Evolutionary conservation across 2,329 filamentous ascomycete species (phyloP).

Genomic region (Colletotrichum salicis): DNA sequence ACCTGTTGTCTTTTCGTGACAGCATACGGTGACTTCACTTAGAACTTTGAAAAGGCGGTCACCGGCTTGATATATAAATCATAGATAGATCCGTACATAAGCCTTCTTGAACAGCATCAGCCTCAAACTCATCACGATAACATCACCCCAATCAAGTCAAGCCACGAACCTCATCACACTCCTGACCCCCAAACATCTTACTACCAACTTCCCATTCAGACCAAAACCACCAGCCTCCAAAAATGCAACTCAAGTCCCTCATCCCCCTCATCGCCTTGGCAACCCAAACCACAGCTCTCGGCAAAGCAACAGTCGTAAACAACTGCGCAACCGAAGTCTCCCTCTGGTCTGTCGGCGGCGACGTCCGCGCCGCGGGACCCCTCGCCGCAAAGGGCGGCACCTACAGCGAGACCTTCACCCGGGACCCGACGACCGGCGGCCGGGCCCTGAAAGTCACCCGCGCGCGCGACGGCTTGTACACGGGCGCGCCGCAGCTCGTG

Average conservation of each 20-base stretch:
- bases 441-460: constrained; percentile 51
- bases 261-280: constrained; percentile 39
- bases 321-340: constrained; percentile 48
- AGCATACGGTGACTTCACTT: background rate
- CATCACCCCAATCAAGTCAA: background rate
- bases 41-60: background rate
- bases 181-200: too few species aligned
- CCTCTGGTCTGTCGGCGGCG: constrained; percentile 51
- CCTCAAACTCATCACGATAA: background rate
- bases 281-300: constrained; percentile 42
- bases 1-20: background rate
- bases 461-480: constrained; percentile 49
- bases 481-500: constrained; percentile 51
- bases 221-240: background rate
- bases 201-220: background rate
- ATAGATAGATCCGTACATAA: background rate
- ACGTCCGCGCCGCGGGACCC: constrained; percentile 40
- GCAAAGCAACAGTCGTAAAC: constrained; percentile 50
- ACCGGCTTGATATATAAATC: background rate
- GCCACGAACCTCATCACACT: too few species aligned
- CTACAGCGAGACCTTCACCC: constrained; percentile 47
- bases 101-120: background rate
- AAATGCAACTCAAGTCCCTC: constrained; percentile 26
- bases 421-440: constrained; percentile 51
- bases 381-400: constrained; percentile 41